phyloP scores from a whole-genome alignment of 768 basidiomycete genomes.

The Collybia mongolica region DNA sequence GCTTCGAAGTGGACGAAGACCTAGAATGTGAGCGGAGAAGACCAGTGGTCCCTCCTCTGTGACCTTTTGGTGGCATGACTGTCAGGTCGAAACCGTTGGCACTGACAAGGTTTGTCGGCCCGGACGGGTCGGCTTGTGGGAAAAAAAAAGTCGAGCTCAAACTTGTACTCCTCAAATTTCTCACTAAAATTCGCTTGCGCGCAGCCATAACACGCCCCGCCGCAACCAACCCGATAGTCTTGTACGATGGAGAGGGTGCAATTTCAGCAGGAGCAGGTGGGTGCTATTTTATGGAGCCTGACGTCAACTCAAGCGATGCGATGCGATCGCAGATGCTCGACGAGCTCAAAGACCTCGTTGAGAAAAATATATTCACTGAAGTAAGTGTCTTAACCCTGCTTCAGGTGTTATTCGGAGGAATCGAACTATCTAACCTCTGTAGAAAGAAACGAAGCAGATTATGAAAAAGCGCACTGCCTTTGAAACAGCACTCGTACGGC shows the following conservation, averaged over 20 bases:
- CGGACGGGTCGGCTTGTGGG: slow-evolving; percentile 8
- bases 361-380: slow-evolving; percentile 81
- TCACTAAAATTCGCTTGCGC: slow-evolving; percentile 1
- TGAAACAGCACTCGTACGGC: slow-evolving; percentile 81
- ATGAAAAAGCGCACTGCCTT: slow-evolving; percentile 81
- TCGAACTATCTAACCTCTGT: slow-evolving; percentile 15
- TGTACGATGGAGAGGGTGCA: slow-evolving; percentile 87
- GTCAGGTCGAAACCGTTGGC: slow-evolving; percentile 7
- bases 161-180: too few species aligned
- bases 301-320: not conserved
- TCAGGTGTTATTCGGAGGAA: not conserved
- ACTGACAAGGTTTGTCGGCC: slow-evolving; percentile 13
- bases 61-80: slow-evolving; percentile 35
- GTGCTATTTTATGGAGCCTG: slow-evolving; percentile 7
- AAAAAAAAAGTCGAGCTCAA: not conserved
- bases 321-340: slow-evolving; percentile 73
- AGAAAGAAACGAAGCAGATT: slow-evolving; percentile 84
- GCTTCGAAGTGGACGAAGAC: slow-evolving; percentile 59
- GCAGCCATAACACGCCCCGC: not conserved
- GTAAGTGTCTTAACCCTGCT: slow-evolving; percentile 36
- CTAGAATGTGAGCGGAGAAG: slow-evolving; percentile 63
- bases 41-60: slow-evolving; percentile 42
- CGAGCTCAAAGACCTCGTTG: slow-evolving; percentile 89
- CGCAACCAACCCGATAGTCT: slow-evolving; percentile 1
- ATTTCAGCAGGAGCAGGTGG: slow-evolving; percentile 88